phyloP scores from a whole-genome alignment of 2,329 filamentous ascomycete species.

The Fusarium sp. region DNA sequence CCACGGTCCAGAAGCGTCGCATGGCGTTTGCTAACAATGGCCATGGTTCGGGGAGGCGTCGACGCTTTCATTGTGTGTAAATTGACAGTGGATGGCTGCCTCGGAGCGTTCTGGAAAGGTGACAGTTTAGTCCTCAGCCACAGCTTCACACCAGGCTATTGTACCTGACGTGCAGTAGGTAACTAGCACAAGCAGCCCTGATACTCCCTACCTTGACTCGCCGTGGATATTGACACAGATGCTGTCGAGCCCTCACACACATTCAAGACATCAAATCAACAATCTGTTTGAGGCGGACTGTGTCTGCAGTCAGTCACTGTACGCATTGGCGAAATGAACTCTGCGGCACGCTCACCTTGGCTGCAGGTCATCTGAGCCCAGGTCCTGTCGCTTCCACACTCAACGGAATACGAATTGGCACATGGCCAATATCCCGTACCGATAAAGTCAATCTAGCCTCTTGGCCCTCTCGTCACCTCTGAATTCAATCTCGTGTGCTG shows the following conservation, averaged over 20 bases:
- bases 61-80: not conserved
- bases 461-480: conserved; percentile 11
- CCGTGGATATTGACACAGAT: not conserved
- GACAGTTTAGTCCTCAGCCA: conserved; percentile 13
- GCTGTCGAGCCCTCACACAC: not conserved
- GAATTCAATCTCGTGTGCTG: conserved; percentile 9
- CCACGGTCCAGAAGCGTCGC: conserved; percentile 33
- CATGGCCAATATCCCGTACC: conserved; percentile 16
- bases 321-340: conserved; percentile 22
- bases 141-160: not conserved
- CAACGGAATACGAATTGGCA: conserved; percentile 24
- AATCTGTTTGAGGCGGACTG: not conserved
- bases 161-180: not conserved
- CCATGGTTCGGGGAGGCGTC: not conserved
- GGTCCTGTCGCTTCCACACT: conserved; percentile 1
- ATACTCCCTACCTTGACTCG: not conserved
- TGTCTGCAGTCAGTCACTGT: not conserved
- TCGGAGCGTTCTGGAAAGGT: conserved; percentile 6
- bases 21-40: conserved; percentile 6
- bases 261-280: conserved; percentile 1
- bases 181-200: not conserved
- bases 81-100: not conserved
- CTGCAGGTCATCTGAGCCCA: conserved; percentile 14
- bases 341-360: conserved; percentile 18
- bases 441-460: conserved; percentile 13